Evolutionary conservation across 305 asterid species (phyloP).

Genomic region (Withania somnifera): DNA sequence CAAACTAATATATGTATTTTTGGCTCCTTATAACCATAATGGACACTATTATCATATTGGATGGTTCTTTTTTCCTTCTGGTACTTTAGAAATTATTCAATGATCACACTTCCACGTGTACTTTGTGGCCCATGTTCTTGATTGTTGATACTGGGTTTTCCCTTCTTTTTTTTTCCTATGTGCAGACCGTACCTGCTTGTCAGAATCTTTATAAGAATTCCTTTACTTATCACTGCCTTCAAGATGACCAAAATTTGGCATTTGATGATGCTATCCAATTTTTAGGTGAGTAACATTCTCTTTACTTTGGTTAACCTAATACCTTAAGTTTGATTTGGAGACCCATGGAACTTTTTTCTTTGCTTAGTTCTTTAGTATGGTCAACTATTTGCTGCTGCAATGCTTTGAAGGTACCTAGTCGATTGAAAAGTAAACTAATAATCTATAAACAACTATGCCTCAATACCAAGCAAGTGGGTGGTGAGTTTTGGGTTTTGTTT

Average conservation of each 20-base stretch:
- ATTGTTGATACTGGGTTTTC: background rate
- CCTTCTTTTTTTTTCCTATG: background rate
- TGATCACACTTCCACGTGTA: background rate
- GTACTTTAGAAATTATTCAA: background rate
- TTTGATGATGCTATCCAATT: conserved; percentile 73
- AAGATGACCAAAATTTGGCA: conserved; percentile 48
- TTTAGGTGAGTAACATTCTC: conserved; percentile 44
- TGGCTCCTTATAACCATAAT: background rate
- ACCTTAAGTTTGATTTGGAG: background rate
- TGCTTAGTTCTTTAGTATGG: background rate
- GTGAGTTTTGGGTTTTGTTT: background rate
- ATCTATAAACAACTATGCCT: background rate
- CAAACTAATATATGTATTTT: background rate
- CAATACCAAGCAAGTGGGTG: background rate
- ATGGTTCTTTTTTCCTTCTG: background rate
- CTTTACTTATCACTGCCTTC: conserved; percentile 79
- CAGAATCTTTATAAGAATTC: conserved; percentile 79
- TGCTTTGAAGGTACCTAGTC: background rate
- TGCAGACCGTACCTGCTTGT: conserved; percentile 89
- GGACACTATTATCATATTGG: background rate
- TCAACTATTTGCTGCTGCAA: background rate
- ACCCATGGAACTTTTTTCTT: background rate
- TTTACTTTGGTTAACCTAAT: background rate
- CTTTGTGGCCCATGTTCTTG: background rate
- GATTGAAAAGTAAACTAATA: background rate